phyloP scores from a whole-genome alignment of 2,329 filamentous ascomycete genomes.

The Clonostachys byssicola region DNA sequence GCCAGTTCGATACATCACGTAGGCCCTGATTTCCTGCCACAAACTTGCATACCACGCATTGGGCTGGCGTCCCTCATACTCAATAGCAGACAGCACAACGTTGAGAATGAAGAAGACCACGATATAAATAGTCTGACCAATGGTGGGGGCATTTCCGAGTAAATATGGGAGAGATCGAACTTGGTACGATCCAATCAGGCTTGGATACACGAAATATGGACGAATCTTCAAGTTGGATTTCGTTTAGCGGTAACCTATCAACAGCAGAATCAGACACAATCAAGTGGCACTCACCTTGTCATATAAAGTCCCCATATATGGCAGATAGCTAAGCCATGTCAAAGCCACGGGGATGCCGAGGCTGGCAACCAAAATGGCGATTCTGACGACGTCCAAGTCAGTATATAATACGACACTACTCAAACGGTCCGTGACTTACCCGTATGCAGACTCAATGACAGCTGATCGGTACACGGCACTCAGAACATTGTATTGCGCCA shows the following conservation, averaged over 20 bases:
- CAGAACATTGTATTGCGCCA: too few relatives aligned
- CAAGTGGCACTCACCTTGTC: not conserved
- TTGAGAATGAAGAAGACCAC: constrained; percentile 30
- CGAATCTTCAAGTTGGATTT: not conserved
- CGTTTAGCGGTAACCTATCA: too few relatives aligned
- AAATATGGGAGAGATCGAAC: not conserved
- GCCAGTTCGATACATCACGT: constrained; percentile 34
- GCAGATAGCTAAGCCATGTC: not conserved
- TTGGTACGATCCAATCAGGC: not conserved
- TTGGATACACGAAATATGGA: not conserved
- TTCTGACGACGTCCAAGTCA: not conserved
- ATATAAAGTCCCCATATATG: not conserved
- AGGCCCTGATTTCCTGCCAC: constrained; percentile 19
- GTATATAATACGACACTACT: not conserved
- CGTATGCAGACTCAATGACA: not conserved
- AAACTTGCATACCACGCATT: constrained; percentile 12
- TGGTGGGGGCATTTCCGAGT: constrained; percentile 26
- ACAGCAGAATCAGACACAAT: too few relatives aligned
- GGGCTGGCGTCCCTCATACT: constrained; percentile 16
- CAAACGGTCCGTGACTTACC: not conserved
- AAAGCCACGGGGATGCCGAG: not conserved
- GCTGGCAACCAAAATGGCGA: not conserved
- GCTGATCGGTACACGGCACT: not conserved
- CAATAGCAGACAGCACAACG: constrained; percentile 20
- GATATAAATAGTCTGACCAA: constrained; percentile 39